Percentiles rank a stretch among this genome's conserved stretches.
Evolutionary conservation across 2,329 filamentous ascomycete genomes (phyloP).

Genomic region (Colletotrichum sp.): DNA sequence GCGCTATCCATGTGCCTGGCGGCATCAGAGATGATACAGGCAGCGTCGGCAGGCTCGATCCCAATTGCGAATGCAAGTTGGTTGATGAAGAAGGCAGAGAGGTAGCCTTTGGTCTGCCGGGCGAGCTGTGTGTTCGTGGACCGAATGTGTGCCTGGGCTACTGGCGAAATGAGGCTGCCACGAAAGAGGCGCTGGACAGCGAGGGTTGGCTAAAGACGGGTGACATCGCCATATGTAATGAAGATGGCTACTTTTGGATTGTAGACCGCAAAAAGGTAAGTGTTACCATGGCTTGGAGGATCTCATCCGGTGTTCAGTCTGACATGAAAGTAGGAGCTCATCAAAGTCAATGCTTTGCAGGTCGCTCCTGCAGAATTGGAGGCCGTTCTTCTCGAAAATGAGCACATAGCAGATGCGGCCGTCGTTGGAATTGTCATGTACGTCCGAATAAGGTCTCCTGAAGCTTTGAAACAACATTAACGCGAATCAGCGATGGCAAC

Average conservation of each 20-base stretch:
- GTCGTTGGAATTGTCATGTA: slow-evolving; percentile 57
- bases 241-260: slow-evolving; percentile 50
- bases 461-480: not conserved
- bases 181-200: slow-evolving; percentile 49
- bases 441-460: slow-evolving; percentile 19
- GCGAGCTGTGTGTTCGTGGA: slow-evolving; percentile 58
- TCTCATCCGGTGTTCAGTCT: not conserved
- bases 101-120: slow-evolving; percentile 49
- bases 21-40: slow-evolving; percentile 43
- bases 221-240: slow-evolving; percentile 56
- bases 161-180: slow-evolving; percentile 61
- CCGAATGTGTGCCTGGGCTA: slow-evolving; percentile 65
- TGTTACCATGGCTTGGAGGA: not conserved
- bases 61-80: slow-evolving; percentile 59
- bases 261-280: slow-evolving; percentile 53
- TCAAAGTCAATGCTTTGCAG: slow-evolving; percentile 63
- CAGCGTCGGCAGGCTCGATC: slow-evolving; percentile 55
- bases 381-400: slow-evolving; percentile 53
- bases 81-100: slow-evolving; percentile 58
- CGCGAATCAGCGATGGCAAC: slow-evolving; percentile 40
- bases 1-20: slow-evolving; percentile 45
- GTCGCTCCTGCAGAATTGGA: slow-evolving; percentile 65
- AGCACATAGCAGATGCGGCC: slow-evolving; percentile 58
- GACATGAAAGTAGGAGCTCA: slow-evolving; percentile 50
- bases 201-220: slow-evolving; percentile 66